Evolutionary conservation across 345 rosid species (phyloP), one percentile per base, ranked within the genome.

Genomic region (Punica granatum): DNA sequence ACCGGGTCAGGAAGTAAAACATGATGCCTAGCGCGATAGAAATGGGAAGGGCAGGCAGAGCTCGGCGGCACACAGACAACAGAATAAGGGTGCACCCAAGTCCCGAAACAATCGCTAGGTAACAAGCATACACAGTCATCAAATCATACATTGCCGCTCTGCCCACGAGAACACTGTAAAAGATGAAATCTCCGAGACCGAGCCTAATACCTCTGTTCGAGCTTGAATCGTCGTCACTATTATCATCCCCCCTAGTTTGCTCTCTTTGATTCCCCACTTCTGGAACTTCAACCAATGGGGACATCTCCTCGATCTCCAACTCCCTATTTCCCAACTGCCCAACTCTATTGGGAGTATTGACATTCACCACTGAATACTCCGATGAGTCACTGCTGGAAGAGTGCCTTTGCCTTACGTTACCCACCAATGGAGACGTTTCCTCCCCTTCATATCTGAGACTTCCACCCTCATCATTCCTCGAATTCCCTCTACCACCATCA

Each of bases 121-220:
- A 91, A 70, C 98, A 93, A 3, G 97, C 97, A 77, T 91, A 91
- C 11, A 93, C 97, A 2, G 99, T 93, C 99, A 88, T 89, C 67
- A 94, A 85, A 76, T 94, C 99, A 78, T 91, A 94, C 97, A 94
- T 88, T 25, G 99, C 99, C 75, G 99, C 97, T 65, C 99, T 86
- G 53, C 99, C 99, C 74, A 94, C 96, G 53, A 93, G 94, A 72
- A 93, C 99, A 72, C 99, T 93, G 82, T 90, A 93, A 85, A 93
- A 93, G 42, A 94, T 80, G 66, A 94, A 94, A 84, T 91, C 99
- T 62, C 97, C 99, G 26, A 94, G 92, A 71, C 97, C 99, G 48
- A 94, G 97, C 74, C 88, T 89, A 46, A 94, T 83, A 60, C 99
- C 99, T 75, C 79, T 78, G 56, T 73, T 60, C 2, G 73, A 58